Evolutionary conservation across 1,139 yeast species (phyloP).

Genomic region (Taiozyma onychis): DNA sequence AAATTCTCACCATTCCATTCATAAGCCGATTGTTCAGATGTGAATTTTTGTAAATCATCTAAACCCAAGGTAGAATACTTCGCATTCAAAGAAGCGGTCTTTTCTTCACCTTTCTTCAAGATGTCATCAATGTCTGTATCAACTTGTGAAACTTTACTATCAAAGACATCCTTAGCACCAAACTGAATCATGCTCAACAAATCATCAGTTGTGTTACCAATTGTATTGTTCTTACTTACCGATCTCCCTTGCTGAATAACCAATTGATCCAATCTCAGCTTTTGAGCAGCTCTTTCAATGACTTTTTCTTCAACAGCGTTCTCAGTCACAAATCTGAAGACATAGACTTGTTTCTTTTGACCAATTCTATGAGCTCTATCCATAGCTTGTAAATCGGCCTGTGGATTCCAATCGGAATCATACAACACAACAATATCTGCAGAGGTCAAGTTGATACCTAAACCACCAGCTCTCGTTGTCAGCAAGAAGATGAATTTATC

Average conservation of each 20-base stretch:
- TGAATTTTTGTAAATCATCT: conserved; percentile 70
- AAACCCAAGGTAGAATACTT: conserved; percentile 63
- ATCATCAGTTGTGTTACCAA: conserved; percentile 48
- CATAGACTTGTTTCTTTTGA: conserved; percentile 76
- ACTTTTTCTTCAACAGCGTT: conserved; percentile 81
- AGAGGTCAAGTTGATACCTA: conserved; percentile 72
- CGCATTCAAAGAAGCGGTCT: conserved; percentile 55
- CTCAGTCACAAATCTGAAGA: conserved; percentile 70
- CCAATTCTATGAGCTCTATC: conserved; percentile 87
- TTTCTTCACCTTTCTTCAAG: conserved; percentile 54
- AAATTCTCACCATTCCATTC: conserved; percentile 92
- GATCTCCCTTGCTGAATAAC: conserved; percentile 75
- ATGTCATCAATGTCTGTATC: conserved; percentile 54
- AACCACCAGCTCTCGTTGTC: conserved; percentile 85
- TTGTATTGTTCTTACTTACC: conserved; percentile 11
- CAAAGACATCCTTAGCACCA: conserved; percentile 67
- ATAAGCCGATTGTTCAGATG: conserved; percentile 57
- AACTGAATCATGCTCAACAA: conserved; percentile 74
- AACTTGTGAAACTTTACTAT: conserved; percentile 21
- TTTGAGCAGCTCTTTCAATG: conserved; percentile 74
- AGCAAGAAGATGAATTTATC: conserved; percentile 64
- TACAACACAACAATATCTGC: conserved; percentile 71
- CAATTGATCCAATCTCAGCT: conserved; percentile 69
- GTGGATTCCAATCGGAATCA: conserved; percentile 87
- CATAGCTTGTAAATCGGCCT: conserved; percentile 85